Percentiles rank a stretch among this genome's conserved stretches.
These are phyloP conservation scores for Astrocystis sublimbata DNA, from an alignment of 495 filamentous ascomycete genomes.

Conservation along the genomic window DNA sequence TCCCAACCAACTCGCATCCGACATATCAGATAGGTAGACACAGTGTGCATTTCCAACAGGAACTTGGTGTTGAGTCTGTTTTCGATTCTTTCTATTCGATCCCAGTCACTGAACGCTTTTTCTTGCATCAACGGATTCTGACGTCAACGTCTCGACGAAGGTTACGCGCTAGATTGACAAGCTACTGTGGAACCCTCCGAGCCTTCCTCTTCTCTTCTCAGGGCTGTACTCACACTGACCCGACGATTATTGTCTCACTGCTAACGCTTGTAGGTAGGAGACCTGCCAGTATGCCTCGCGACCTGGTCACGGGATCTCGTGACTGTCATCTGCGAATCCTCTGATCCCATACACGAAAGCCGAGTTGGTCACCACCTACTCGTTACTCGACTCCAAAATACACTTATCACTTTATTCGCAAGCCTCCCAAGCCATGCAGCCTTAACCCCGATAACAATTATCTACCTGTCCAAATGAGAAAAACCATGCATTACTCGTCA, in stretches of 20 bases:
- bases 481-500: too few species aligned
- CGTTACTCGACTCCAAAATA: slow-evolving; percentile 1
- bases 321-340: not conserved
- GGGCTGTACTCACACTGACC: not conserved
- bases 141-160: not conserved
- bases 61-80: too few species aligned
- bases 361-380: not conserved
- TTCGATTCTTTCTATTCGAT: too few species aligned
- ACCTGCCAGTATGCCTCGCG: not conserved
- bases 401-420: not conserved
- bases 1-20: too few species aligned
- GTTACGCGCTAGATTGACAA: not conserved
- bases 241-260: not conserved
- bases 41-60: too few species aligned
- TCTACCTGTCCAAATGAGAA: too few species aligned
- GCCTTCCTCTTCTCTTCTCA: not conserved
- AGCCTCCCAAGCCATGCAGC: not conserved
- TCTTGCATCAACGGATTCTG: not conserved
- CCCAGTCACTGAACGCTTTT: not conserved
- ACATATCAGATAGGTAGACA: too few species aligned
- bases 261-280: not conserved
- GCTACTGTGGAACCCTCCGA: not conserved
- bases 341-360: not conserved
- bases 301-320: not conserved
- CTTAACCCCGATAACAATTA: not conserved